Conservation (phyloP, 1,284 basidiomycete species). For the Moniliella sp. region DNA sequence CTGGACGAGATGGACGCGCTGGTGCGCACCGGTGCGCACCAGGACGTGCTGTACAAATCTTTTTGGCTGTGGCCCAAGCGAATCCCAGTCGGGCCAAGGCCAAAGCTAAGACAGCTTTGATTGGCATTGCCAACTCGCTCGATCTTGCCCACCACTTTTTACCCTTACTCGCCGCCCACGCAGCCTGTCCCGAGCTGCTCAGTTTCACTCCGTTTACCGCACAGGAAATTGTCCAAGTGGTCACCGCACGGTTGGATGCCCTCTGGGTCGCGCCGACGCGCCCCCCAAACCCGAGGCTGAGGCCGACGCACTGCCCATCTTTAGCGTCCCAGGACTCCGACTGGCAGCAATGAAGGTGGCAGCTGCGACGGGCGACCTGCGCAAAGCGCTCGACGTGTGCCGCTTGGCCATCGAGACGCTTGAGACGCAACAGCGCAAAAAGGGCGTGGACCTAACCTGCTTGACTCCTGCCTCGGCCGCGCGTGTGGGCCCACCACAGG, state of each 20-base stretch:
- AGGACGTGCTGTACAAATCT: slow-evolving; percentile 34
- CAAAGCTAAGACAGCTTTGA: slow-evolving; percentile 5
- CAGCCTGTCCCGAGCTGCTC: slow-evolving; percentile 29
- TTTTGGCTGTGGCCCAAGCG: slow-evolving; percentile 7
- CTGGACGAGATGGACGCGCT: slow-evolving; percentile 37
- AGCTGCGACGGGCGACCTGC: slow-evolving; percentile 34
- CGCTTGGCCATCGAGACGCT: slow-evolving; percentile 32
- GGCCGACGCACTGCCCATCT: slow-evolving; percentile 5
- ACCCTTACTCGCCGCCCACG: slow-evolving; percentile 19
- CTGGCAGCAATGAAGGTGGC: slow-evolving; percentile 35
- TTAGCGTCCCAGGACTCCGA: slow-evolving; percentile 33
- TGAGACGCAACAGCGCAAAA: slow-evolving; percentile 17
- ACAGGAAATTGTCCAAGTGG: slow-evolving; percentile 31
- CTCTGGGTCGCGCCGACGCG: slow-evolving; percentile 7
- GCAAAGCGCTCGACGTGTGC: slow-evolving; percentile 34
- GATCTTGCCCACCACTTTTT: slow-evolving; percentile 27
- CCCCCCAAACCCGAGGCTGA: not conserved
- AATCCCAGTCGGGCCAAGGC: not conserved
- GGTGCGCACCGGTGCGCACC: slow-evolving; percentile 20
- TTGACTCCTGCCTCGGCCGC: slow-evolving; percentile 15
- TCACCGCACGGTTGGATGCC: slow-evolving; percentile 25
- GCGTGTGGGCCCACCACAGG: slow-evolving; percentile 22
- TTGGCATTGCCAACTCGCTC: slow-evolving; percentile 28
- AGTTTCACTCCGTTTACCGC: slow-evolving; percentile 35
- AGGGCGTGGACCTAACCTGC: slow-evolving; percentile 4